These are phyloP conservation scores for Aspergillus pseudoglaucus DNA, from an alignment of 2,329 filamentous ascomycete genomes.

Conservation along the genomic window DNA sequence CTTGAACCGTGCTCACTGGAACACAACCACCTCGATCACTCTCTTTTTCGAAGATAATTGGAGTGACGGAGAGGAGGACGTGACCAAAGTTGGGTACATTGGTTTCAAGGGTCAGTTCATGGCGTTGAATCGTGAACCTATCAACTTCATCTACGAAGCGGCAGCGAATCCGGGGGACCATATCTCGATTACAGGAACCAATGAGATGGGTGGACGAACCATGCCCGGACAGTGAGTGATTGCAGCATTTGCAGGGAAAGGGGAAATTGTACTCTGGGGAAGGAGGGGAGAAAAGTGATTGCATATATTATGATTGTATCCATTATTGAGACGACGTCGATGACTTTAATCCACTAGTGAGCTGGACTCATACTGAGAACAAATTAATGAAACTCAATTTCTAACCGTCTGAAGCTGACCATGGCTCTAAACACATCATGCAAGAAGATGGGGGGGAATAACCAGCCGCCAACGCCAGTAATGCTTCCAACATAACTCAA, in stretches of 20 bases:
- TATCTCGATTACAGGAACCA: conserved; percentile 41
- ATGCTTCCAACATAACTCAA: conserved; percentile 11
- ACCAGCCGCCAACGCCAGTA: conserved; percentile 19
- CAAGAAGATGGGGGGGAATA: not conserved
- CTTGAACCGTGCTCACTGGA: conserved; percentile 83
- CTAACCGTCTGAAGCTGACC: not conserved
- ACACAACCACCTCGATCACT: conserved; percentile 70
- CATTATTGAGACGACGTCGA: not conserved
- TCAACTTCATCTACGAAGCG: conserved; percentile 86
- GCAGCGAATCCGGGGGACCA: conserved; percentile 90
- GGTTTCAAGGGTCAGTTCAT: conserved; percentile 96
- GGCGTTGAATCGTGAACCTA: conserved; percentile 72
- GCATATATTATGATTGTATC: not conserved
- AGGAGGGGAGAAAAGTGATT: not conserved
- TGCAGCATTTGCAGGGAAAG: not conserved
- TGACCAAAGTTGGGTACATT: conserved; percentile 71
- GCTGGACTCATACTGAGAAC: conserved; percentile 4
- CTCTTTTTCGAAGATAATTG: conserved; percentile 94
- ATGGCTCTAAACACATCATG: not conserved
- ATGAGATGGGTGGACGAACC: conserved; percentile 31
- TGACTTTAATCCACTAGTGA: not conserved
- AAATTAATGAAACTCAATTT: conserved; percentile 5
- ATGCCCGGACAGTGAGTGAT: conserved; percentile 36
- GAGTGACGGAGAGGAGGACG: conserved; percentile 69
- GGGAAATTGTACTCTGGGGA: not conserved